Conservation (phyloP, 2,329 filamentous ascomycete genomes). For the Colletotrichum theobromicola region DNA sequence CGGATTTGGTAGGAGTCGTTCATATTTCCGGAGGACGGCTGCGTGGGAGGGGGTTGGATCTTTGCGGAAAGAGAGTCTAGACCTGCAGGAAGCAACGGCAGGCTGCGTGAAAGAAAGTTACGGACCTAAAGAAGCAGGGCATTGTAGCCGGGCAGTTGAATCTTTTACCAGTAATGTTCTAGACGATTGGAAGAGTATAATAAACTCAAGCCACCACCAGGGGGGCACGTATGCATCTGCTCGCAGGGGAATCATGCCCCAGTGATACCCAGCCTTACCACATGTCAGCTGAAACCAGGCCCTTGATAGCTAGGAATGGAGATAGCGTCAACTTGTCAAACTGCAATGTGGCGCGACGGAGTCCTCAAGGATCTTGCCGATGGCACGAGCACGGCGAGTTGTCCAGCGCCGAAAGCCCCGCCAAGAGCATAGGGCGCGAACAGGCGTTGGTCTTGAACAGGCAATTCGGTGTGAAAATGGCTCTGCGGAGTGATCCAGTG, state of each 20-base stretch:
- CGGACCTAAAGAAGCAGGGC: no score
- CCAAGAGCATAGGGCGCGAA: neutral
- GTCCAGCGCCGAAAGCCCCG: neutral
- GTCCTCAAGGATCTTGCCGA: neutral
- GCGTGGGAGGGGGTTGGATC: neutral
- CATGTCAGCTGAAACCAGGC: neutral
- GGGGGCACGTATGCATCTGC: neutral
- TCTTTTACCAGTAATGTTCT: neutral
- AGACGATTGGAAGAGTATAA: neutral
- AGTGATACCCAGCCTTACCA: neutral
- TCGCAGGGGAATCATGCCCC: neutral
- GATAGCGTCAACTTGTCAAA: neutral
- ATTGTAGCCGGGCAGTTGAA: neutral
- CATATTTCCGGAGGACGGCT: neutral
- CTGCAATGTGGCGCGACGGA: neutral
- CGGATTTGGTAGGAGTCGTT: neutral
- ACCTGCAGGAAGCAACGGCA: neutral
- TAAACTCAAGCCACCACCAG: neutral
- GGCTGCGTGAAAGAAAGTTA: neutral
- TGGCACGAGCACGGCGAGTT: neutral
- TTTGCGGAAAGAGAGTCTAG: neutral
- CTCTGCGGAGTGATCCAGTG: neutral
- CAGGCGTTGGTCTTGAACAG: neutral
- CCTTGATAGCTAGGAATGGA: neutral
- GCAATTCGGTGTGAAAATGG: neutral